Conservation (phyloP, 768 basidiomycete genomes). For the Boletus vinaceobasis region DNA sequence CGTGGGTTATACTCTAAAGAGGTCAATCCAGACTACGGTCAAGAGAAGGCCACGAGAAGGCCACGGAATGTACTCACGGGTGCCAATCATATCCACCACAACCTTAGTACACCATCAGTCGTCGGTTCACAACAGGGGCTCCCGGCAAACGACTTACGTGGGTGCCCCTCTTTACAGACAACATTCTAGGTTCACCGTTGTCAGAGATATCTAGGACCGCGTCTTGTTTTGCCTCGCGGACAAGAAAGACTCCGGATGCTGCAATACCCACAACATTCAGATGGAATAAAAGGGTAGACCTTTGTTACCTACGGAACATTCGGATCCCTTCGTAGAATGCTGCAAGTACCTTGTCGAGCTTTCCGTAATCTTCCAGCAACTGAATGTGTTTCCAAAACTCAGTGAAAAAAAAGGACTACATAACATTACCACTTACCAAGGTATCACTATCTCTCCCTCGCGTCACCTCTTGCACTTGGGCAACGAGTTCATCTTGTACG, state of each 20-base stretch:
- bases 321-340: constrained; percentile 32
- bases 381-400: not conserved
- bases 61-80: constrained; percentile 18
- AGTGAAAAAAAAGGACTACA: not conserved
- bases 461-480: constrained; percentile 28
- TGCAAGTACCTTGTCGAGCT: constrained; percentile 29
- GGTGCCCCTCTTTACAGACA: constrained; percentile 24
- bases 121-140: not conserved
- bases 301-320: constrained; percentile 31
- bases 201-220: constrained; percentile 20
- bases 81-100: constrained; percentile 30
- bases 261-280: not conserved
- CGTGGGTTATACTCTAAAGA: constrained; percentile 36
- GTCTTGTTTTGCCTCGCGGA: constrained; percentile 30
- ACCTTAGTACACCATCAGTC: constrained; percentile 12
- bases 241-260: constrained; percentile 31
- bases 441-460: constrained; percentile 15
- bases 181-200: constrained; percentile 11
- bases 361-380: constrained; percentile 25
- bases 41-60: not conserved
- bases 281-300: not conserved
- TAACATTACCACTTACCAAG: constrained; percentile 10
- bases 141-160: constrained; percentile 5
- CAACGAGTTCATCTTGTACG: constrained; percentile 32
- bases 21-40: not conserved